Conservation (phyloP, 2,329 filamentous ascomycete species). For the Didymella segeticola region DNA sequence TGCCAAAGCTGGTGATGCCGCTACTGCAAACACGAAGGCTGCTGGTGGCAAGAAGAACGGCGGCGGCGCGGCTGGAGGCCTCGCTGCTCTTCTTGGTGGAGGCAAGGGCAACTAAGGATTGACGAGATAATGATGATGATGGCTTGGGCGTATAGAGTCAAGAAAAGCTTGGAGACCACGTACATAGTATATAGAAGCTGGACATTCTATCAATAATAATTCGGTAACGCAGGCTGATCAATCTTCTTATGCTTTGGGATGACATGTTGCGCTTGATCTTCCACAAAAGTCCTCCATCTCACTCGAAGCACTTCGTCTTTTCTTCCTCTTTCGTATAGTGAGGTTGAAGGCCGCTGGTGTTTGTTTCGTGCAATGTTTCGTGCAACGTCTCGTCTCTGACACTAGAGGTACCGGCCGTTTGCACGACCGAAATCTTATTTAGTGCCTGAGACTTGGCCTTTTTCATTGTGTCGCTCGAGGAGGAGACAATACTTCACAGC, state of each 20-base stretch:
- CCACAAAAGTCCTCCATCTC: neutral
- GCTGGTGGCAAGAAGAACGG: slow-evolving; percentile 2
- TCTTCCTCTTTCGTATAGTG: neutral
- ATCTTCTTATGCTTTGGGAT: neutral
- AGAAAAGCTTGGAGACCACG: neutral
- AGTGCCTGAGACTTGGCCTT: too few relatives aligned
- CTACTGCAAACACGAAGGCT: neutral
- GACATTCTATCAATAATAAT: slow-evolving; percentile 17
- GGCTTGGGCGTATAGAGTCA: neutral
- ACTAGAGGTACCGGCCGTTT: too few relatives aligned
- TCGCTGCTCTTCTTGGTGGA: slow-evolving; percentile 16
- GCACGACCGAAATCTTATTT: too few relatives aligned
- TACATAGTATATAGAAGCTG: slow-evolving; percentile 20
- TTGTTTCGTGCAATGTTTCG: neutral
- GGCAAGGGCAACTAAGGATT: slow-evolving; percentile 19
- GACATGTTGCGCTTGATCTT: neutral
- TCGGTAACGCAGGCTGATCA: neutral
- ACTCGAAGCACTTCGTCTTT: neutral
- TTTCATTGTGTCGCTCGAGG: too few relatives aligned
- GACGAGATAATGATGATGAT: neutral
- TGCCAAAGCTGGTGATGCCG: slow-evolving; percentile 15
- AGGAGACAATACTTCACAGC: too few relatives aligned
- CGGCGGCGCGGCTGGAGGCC: slow-evolving; percentile 11
- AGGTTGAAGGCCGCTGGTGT: neutral
- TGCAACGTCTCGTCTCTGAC: too few relatives aligned